Conservation (phyloP, 257 asterid species). For the Anisodus tanguticus region DNA sequence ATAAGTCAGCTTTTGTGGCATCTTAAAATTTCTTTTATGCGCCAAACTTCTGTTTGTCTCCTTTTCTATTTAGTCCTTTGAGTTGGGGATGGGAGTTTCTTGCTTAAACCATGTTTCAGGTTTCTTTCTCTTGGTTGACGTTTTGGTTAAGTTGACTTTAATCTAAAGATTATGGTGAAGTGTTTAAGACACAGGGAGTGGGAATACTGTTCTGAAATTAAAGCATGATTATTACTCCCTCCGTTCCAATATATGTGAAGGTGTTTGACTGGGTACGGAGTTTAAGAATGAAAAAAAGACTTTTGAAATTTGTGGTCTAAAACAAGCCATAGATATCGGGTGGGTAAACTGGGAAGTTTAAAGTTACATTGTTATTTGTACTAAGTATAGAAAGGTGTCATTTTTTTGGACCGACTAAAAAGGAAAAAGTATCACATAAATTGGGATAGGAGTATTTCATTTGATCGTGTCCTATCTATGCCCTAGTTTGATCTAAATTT, state of each 20-base stretch:
- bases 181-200: background rate
- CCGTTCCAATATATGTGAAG: too few relatives aligned
- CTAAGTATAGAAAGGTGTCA: too few relatives aligned
- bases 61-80: background rate
- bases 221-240: background rate
- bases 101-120: background rate
- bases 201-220: background rate
- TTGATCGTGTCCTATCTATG: background rate
- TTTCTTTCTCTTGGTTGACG: background rate
- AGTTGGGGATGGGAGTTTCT: background rate
- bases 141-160: background rate
- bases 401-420: too few relatives aligned
- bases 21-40: background rate
- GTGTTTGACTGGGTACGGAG: too few relatives aligned
- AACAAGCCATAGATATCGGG: too few relatives aligned
- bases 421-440: too few relatives aligned
- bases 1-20: slow-evolving; percentile 4
- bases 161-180: background rate
- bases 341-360: too few relatives aligned
- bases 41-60: background rate
- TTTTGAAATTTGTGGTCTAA: too few relatives aligned
- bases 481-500: background rate
- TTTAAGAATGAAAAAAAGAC: too few relatives aligned
- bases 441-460: background rate
- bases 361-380: too few relatives aligned